Percentiles rank a stretch among this genome's conserved stretches.
phyloP scores from a whole-genome alignment of 352 stramenopile genomes.

The Globisporangium emineosum region DNA sequence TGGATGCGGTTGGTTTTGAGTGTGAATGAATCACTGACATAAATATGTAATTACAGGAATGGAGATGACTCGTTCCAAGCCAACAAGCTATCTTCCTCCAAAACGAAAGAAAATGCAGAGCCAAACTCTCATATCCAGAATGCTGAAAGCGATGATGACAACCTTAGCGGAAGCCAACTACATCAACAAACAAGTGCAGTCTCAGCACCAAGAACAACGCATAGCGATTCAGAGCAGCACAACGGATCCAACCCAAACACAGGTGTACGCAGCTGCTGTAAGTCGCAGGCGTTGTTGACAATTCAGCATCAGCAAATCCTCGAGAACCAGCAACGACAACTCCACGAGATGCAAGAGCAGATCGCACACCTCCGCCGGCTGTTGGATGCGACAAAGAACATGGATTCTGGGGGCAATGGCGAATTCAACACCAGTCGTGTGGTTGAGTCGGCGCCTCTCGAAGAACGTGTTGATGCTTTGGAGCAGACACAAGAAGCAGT shows the following conservation, averaged over 20 bases:
- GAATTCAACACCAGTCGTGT: not conserved
- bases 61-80: not conserved
- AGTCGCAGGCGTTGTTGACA: conserved; percentile 59
- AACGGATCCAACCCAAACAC: conserved; percentile 3
- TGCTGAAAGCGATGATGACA: not conserved
- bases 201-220: not conserved
- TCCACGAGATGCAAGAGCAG: conserved; percentile 73
- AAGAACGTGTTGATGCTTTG: not conserved
- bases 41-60: not conserved
- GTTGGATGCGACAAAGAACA: conserved; percentile 27
- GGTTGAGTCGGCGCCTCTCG: not conserved
- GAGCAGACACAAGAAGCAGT: no score
- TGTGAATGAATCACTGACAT: not conserved
- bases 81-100: not conserved
- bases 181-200: not conserved
- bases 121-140: not conserved
- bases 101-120: not conserved
- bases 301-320: conserved; percentile 78
- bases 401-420: conserved; percentile 22
- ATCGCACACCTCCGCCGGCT: conserved; percentile 52
- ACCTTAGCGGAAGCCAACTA: not conserved
- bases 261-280: conserved; percentile 43
- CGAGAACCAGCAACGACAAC: conserved; percentile 67
- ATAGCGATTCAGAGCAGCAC: not conserved
- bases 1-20: not conserved